Evolutionary conservation across 192 early-diverging fungal genomes (phyloP).

Genomic region (Coemansia sp.): DNA sequence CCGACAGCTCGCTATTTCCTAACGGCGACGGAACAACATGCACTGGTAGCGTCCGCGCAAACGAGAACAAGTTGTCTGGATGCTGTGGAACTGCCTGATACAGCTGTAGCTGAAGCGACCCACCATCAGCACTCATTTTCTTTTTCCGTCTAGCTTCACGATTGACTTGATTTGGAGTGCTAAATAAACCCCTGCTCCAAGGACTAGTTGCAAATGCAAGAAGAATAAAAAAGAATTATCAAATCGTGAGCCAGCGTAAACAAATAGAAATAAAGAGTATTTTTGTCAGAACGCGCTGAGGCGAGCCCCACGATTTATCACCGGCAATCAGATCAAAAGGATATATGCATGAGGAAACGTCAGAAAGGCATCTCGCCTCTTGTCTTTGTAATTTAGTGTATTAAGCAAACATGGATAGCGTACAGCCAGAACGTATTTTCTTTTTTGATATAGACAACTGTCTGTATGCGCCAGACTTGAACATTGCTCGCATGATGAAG

Average conservation of each 20-base stretch:
- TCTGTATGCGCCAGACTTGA: constrained; percentile 58
- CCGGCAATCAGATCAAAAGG: background rate
- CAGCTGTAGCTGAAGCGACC: constrained; percentile 30
- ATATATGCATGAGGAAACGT: background rate
- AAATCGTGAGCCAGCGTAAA: constrained; percentile 2
- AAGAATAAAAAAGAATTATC: background rate
- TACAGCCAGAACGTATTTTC: constrained; percentile 47
- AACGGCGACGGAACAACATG: constrained; percentile 35
- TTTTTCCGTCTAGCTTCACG: background rate
- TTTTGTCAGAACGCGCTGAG: background rate
- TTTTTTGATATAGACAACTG: constrained; percentile 86
- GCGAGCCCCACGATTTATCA: background rate
- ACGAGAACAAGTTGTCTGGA: constrained; percentile 48
- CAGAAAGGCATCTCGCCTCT: background rate
- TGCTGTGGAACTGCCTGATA: constrained; percentile 38
- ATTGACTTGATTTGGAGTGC: background rate
- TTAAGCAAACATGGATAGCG: constrained; percentile 9
- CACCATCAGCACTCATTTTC: constrained; percentile 2
- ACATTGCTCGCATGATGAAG: constrained; percentile 57
- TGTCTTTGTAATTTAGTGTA: background rate
- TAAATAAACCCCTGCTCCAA: background rate
- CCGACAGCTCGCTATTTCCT: background rate
- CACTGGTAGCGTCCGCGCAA: constrained; percentile 20
- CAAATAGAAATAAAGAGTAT: background rate
- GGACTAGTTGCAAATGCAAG: background rate